Base-by-base conservation (phyloP, 2,329 filamentous ascomycete species). In the Gaeumannomyces tritici region DNA sequence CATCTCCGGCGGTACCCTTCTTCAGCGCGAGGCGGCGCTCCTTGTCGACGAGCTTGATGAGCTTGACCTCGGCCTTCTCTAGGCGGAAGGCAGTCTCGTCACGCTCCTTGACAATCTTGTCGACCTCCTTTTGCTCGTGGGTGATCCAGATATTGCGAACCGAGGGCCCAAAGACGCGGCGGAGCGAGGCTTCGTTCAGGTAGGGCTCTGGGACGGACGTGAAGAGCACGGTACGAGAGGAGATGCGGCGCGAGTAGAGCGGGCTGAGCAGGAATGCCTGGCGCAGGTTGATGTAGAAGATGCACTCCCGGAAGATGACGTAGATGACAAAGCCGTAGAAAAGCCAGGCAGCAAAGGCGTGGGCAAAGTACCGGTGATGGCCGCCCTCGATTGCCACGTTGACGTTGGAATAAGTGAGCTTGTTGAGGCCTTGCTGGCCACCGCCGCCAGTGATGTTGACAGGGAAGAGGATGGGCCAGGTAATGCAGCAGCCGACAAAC, bases 231-330 rank as follows among this genome's bases (percentile, higher is more conserved):
- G 93, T 98, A 54, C 92, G 86, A 0, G 93, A 93, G 0, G 93
- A 98, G 57, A 98, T 86, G 28, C 93, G 89, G 68, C 87, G 88
- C 29, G 91, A 84, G 72, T 96, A 93, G 61, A 90, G 80, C 1
- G 90, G 91, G 12, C 91, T 92, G 63, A 96, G 81, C 24, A 93
- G 84, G 77, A 96, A 98, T 0, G 93, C 93, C 76, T 98, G 95
- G 66, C 93, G 90, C 61, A 99, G 77, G 70, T 96, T 96, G 78
- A 98, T 91, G 75, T 92, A 96, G 82, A 89, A 98, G 69, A 99
- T 88, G 71, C 88, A 87, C 75, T 99, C 95, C 66, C 95, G 86
- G 51, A 91, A 92, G 62, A 99, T 86, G 68, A 91, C 89, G 75
- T 90, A 95, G 73, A 98, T 88, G 66, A 98, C 82, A 72, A 98